Conservation (phyloP, 768 basidiomycete species). For the Russula foetens region DNA sequence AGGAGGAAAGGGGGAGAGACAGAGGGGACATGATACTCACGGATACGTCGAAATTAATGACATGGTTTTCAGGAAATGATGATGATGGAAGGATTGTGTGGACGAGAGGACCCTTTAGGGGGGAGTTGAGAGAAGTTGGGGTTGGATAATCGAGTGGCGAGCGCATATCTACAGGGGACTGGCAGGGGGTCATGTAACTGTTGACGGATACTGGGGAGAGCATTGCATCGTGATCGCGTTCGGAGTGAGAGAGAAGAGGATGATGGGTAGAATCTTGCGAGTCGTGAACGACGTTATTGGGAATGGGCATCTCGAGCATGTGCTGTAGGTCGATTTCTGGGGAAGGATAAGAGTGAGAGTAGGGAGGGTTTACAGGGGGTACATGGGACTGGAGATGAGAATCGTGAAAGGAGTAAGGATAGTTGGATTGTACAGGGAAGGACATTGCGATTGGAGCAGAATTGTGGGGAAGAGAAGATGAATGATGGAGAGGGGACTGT, state of each 20-base stretch:
- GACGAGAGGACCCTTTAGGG: constrained; percentile 9
- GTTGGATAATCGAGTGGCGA: constrained; percentile 18
- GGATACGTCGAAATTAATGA: constrained; percentile 19
- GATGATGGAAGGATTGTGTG: constrained; percentile 19
- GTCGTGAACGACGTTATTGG: constrained; percentile 8
- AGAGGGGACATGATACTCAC: constrained; percentile 17
- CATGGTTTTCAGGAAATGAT: constrained; percentile 22
- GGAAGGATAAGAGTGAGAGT: constrained; percentile 11
- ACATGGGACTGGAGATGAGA: constrained; percentile 8
- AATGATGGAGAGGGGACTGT: not conserved
- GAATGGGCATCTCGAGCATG: constrained; percentile 13
- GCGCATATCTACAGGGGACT: constrained; percentile 18
- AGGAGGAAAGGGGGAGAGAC: not conserved
- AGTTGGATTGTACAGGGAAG: constrained; percentile 14
- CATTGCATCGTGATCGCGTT: constrained; percentile 14
- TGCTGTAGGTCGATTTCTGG: constrained; percentile 15
- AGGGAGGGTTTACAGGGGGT: not conserved
- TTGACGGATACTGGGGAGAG: constrained; percentile 17
- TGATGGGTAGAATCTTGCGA: not conserved
- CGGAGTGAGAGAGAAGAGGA: constrained; percentile 6
- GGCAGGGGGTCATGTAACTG: constrained; percentile 19
- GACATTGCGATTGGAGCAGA: constrained; percentile 9
- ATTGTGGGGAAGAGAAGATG: not conserved
- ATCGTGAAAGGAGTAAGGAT: constrained; percentile 17
- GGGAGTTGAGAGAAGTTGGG: constrained; percentile 10